phyloP scores from a whole-genome alignment of 2,329 filamentous ascomycete species.

The Xylariales sp. region DNA sequence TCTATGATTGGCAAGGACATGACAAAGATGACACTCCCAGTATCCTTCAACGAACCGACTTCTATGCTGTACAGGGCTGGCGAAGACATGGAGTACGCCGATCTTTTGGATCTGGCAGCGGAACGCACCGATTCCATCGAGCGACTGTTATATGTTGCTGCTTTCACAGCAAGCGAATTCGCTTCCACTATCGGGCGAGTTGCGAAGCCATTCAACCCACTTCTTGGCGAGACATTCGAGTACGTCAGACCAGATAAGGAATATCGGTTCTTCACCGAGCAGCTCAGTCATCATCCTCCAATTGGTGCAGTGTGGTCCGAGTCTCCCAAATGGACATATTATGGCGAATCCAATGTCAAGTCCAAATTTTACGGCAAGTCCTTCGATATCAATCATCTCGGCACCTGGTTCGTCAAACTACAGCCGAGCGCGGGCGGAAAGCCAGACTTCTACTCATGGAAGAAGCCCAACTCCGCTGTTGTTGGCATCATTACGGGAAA shows the following conservation, averaged over 20 bases:
- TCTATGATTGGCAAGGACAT: constrained; percentile 99
- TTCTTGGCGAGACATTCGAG: constrained; percentile 94
- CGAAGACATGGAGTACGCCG: constrained; percentile 97
- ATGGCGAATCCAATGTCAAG: constrained; percentile 89
- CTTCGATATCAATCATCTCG: constrained; percentile 93
- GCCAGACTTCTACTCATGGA: constrained; percentile 94
- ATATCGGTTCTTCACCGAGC: constrained; percentile 97
- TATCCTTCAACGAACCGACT: constrained; percentile 98
- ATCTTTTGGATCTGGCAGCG: constrained; percentile 83
- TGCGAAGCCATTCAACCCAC: constrained; percentile 95
- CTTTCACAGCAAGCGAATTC: constrained; percentile 94
- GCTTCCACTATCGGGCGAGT: constrained; percentile 95
- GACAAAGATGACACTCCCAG: constrained; percentile 98
- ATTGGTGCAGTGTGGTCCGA: constrained; percentile 92
- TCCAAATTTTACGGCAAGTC: constrained; percentile 98
- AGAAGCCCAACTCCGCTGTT: constrained; percentile 97
- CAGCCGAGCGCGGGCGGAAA: constrained; percentile 70
- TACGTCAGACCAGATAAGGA: constrained; percentile 94
- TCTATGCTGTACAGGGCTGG: constrained; percentile 90
- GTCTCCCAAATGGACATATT: constrained; percentile 93
- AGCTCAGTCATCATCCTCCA: constrained; percentile 95
- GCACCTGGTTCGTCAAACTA: constrained; percentile 92
- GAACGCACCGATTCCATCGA: constrained; percentile 84
- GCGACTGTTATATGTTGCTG: constrained; percentile 88
- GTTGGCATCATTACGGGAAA: constrained; percentile 97